phyloP scores from a whole-genome alignment of 306 rosid genomes.

The Aeschynomene evenia region DNA sequence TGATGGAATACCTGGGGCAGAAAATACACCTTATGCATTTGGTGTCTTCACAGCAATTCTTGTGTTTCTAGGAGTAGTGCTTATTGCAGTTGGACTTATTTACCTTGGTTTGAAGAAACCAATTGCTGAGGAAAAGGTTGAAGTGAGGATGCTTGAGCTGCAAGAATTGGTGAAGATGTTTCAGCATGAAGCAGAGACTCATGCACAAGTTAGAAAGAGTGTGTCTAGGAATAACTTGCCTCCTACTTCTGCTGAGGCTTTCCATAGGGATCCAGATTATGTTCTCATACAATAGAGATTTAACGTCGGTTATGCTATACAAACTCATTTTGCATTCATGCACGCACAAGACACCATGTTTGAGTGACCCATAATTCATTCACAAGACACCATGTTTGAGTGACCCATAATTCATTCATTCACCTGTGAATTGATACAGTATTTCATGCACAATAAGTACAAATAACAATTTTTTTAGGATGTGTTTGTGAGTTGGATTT shows the following conservation, averaged over 20 bases:
- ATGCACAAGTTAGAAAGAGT: slow-evolving; percentile 67
- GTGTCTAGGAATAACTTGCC: slow-evolving; percentile 57
- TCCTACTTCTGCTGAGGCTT: slow-evolving; percentile 73
- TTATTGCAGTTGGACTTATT: slow-evolving; percentile 59
- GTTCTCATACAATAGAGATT: slow-evolving; percentile 45
- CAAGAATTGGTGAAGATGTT: slow-evolving; percentile 74
- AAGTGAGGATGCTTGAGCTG: slow-evolving; percentile 78
- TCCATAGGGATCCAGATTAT: slow-evolving; percentile 36
- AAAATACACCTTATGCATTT: slow-evolving; percentile 72
- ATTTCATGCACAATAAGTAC: no score
- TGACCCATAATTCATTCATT: no score
- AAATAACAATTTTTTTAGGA: no score
- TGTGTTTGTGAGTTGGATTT: no score
- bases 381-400: no score
- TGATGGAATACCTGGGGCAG: slow-evolving; percentile 83
- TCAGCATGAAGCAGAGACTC: slow-evolving; percentile 92
- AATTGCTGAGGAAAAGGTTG: slow-evolving; percentile 52
- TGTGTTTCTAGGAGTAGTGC: slow-evolving; percentile 47
- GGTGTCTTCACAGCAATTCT: slow-evolving; percentile 70
- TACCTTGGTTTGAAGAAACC: slow-evolving; percentile 82
- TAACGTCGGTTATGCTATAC: no score
- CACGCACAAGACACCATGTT: no score
- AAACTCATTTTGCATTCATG: no score
- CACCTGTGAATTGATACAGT: no score
- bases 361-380: no score